Conservation (phyloP, 2,329 filamentous ascomycete species). For the Cytospora leucostoma region DNA sequence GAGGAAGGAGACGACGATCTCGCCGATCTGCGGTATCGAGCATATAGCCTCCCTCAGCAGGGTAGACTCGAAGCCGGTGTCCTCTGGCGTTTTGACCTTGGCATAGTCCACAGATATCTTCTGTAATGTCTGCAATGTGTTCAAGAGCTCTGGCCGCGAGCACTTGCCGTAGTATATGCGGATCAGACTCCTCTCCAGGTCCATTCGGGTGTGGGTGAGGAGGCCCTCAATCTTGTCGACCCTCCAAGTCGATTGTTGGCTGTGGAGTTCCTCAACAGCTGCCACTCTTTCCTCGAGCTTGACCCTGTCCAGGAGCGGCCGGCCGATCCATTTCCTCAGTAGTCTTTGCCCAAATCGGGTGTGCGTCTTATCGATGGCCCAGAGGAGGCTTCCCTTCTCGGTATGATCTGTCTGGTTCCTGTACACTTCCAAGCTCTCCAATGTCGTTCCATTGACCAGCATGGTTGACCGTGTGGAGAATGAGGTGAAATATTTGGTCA, state of each 20-base stretch:
- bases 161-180: conserved; percentile 98
- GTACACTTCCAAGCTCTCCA: conserved; percentile 93
- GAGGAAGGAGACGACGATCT: conserved; percentile 72
- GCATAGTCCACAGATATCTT: conserved; percentile 76
- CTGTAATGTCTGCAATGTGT: conserved; percentile 82
- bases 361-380: conserved; percentile 89
- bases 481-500: conserved; percentile 96
- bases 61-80: conserved; percentile 71
- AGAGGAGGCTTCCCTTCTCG: conserved; percentile 87
- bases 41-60: conserved; percentile 72
- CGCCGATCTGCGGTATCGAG: conserved; percentile 73
- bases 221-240: conserved; percentile 76
- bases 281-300: conserved; percentile 76
- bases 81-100: conserved; percentile 60
- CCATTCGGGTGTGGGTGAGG: conserved; percentile 70
- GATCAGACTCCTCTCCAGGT: conserved; percentile 90
- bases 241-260: conserved; percentile 63
- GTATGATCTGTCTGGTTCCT: conserved; percentile 88
- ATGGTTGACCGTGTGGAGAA: conserved; percentile 95
- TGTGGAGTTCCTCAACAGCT: conserved; percentile 83
- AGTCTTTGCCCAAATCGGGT: conserved; percentile 88
- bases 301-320: conserved; percentile 76
- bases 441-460: conserved; percentile 91
- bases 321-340: conserved; percentile 91
- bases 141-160: conserved; percentile 82